A percentile compares a stretch with the other conserved stretches of the same genome.
These are phyloP conservation scores for Candida tibetensis DNA, from an alignment of 805 yeast genomes.

Conservation along the genomic window DNA sequence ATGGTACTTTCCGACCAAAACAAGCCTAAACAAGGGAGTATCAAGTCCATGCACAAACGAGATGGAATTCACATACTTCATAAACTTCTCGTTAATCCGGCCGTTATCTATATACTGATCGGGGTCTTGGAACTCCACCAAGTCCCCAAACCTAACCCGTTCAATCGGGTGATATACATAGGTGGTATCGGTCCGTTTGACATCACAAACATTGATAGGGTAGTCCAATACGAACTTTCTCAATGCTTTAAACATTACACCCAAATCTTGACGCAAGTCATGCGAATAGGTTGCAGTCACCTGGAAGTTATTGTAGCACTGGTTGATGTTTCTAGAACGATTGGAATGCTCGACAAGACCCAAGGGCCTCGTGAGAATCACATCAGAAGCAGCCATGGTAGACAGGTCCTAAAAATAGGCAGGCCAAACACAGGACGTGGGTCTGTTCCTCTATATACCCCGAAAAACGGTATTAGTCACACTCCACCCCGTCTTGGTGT, in stretches of 20 bases:
- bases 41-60: constrained; percentile 21
- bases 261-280: constrained; percentile 11
- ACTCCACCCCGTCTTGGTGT: too few species aligned
- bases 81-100: constrained; percentile 25
- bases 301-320: constrained; percentile 31
- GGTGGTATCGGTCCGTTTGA: constrained; percentile 9
- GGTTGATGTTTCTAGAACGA: constrained; percentile 29
- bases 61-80: constrained; percentile 21
- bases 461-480: too few species aligned
- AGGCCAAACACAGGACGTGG: too few species aligned
- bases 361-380: constrained; percentile 20
- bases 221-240: constrained; percentile 33
- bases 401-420: too few species aligned
- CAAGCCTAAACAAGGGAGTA: constrained; percentile 28
- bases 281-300: constrained; percentile 31
- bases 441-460: too few species aligned
- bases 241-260: constrained; percentile 24
- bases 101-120: constrained; percentile 14
- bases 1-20: constrained; percentile 20
- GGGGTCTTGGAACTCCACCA: constrained; percentile 16
- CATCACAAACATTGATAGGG: constrained; percentile 32
- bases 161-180: constrained; percentile 25
- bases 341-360: constrained; percentile 33
- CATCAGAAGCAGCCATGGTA: not conserved
- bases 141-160: constrained; percentile 21